phyloP scores from a whole-genome alignment of 805 yeast genomes.

The Saturnispora diversa region DNA sequence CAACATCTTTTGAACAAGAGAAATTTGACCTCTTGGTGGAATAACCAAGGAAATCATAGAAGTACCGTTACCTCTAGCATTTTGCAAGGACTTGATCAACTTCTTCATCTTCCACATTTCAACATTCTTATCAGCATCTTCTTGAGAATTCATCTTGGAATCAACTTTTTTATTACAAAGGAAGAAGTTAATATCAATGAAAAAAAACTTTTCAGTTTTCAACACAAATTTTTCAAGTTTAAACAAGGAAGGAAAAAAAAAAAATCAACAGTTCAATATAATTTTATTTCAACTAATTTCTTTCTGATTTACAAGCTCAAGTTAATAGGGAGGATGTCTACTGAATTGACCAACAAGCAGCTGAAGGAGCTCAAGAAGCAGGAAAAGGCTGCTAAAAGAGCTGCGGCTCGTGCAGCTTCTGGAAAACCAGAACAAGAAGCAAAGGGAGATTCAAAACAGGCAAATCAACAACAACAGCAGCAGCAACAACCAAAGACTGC shows the following conservation, averaged over 20 bases:
- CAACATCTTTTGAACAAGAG: slow-evolving; percentile 80
- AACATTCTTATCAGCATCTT: slow-evolving; percentile 92
- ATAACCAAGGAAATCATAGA: slow-evolving; percentile 96
- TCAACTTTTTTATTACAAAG: slow-evolving; percentile 33
- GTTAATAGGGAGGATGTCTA: too few species aligned
- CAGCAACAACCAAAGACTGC: slow-evolving; percentile 32
- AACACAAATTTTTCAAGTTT: too few species aligned
- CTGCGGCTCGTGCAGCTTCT: slow-evolving; percentile 59
- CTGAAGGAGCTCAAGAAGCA: slow-evolving; percentile 80
- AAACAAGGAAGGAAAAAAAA: too few species aligned
- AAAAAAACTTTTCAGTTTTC: too few species aligned
- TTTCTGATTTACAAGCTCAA: too few species aligned
- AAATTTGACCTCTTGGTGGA: slow-evolving; percentile 92
- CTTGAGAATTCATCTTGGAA: slow-evolving; percentile 38
- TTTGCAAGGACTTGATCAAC: slow-evolving; percentile 76
- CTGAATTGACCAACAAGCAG: slow-evolving; percentile 10
- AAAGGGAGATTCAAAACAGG: neutral
- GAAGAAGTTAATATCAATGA: slow-evolving; percentile 57
- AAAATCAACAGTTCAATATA: too few species aligned
- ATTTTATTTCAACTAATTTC: too few species aligned
- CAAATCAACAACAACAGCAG: slow-evolving; percentile 1
- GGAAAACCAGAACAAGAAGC: slow-evolving; percentile 11
- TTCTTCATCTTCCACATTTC: slow-evolving; percentile 99
- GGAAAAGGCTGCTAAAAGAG: slow-evolving; percentile 88
- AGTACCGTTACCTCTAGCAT: slow-evolving; percentile 97